Evolutionary conservation across 495 filamentous ascomycete genomes (phyloP).

Genomic region (Tuber brumale): DNA sequence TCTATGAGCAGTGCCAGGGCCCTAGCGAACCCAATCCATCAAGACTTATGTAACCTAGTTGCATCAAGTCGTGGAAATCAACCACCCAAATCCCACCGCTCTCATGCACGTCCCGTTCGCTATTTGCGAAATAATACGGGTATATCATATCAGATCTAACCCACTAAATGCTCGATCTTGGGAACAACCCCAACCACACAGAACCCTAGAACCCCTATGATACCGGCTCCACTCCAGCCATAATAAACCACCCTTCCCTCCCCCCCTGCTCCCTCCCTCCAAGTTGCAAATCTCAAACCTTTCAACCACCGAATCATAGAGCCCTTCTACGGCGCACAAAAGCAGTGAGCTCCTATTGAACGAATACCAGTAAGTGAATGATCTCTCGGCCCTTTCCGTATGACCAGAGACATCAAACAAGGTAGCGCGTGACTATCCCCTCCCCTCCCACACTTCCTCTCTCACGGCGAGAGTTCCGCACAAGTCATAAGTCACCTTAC

Average conservation of each 20-base stretch:
- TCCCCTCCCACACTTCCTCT: background rate
- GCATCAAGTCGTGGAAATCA: no score
- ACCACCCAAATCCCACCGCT: no score
- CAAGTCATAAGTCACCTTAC: background rate
- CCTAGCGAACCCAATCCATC: no score
- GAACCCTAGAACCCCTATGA: background rate
- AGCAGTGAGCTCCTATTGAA: background rate
- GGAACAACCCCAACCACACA: background rate
- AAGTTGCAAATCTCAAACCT: constrained; percentile 2
- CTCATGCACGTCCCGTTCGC: no score
- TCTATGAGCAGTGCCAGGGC: no score
- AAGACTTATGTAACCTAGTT: no score
- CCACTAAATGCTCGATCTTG: background rate
- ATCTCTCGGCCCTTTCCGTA: background rate
- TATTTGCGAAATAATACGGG: no score
- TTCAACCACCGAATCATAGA: background rate
- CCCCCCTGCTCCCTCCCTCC: background rate
- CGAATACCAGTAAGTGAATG: background rate
- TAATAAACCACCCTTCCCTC: background rate
- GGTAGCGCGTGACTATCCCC: background rate
- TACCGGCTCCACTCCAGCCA: background rate
- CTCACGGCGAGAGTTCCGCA: background rate
- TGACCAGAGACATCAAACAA: background rate
- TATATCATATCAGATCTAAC: constrained; percentile 1
- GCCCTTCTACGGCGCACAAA: background rate